phyloP scores from a whole-genome alignment of 139 green algal species.

The Deuterostichococcus epilithicus region DNA sequence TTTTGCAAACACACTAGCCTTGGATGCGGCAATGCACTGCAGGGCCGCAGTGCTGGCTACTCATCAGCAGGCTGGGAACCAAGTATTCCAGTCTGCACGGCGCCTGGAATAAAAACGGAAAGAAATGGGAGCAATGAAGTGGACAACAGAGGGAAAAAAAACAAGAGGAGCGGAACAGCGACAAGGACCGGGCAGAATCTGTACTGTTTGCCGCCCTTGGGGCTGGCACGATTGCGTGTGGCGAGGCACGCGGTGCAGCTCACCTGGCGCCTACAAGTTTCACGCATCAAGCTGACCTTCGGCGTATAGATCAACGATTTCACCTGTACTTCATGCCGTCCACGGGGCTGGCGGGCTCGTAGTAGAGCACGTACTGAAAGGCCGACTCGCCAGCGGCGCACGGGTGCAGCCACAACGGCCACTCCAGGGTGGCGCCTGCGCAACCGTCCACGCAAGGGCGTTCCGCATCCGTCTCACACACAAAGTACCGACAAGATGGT shows the following conservation, averaged over 20 bases:
- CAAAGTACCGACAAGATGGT: no score
- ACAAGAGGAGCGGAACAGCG: background rate
- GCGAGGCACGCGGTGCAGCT: background rate
- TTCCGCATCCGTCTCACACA: no score
- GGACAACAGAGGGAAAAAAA: no score
- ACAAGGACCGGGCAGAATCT: background rate
- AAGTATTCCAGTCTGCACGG: no score
- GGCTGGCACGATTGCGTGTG: background rate
- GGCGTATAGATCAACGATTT: background rate
- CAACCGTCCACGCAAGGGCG: no score
- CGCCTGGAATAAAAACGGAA: no score
- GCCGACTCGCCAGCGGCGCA: slow-evolving; percentile 21
- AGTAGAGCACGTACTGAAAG: slow-evolving; percentile 48
- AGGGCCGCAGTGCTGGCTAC: no score
- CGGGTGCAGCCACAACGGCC: slow-evolving; percentile 58
- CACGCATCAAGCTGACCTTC: background rate
- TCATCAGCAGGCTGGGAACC: no score
- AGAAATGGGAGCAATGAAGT: no score
- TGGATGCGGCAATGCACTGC: no score
- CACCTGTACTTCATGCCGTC: slow-evolving; percentile 19
- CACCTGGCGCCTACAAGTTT: background rate
- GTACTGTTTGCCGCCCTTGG: no score
- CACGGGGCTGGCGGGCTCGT: slow-evolving; percentile 34
- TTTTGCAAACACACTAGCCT: no score
- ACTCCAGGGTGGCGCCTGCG: slow-evolving; percentile 16